Evolutionary conservation across 495 filamentous ascomycete genomes (phyloP).

Genomic region (Podospora pseudocomata): DNA sequence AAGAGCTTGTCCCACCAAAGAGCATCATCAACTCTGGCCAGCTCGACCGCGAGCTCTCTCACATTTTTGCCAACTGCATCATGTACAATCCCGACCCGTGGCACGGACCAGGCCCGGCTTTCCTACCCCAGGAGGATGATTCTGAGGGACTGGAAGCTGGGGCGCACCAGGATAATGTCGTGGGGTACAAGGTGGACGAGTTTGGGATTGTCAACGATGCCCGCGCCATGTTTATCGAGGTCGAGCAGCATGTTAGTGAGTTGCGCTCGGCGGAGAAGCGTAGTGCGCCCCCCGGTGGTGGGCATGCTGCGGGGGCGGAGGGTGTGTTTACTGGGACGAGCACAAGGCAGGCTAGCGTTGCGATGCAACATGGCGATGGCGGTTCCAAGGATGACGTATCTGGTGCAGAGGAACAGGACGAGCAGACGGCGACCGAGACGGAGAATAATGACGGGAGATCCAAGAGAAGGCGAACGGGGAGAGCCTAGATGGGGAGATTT

Average conservation of each 20-base stretch:
- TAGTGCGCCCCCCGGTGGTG: constrained; percentile 9
- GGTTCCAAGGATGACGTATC: constrained; percentile 1
- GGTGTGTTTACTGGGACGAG: constrained; percentile 25
- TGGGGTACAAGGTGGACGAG: constrained; percentile 59
- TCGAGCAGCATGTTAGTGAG: constrained; percentile 58
- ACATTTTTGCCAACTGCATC: constrained; percentile 95
- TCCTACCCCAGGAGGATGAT: constrained; percentile 39
- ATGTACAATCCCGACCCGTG: constrained; percentile 87
- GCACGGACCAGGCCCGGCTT: constrained; percentile 63
- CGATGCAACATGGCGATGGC: constrained; percentile 9
- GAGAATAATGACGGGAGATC: constrained; percentile 7
- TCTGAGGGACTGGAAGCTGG: constrained; percentile 33
- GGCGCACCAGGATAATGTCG: constrained; percentile 41
- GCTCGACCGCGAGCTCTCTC: constrained; percentile 90
- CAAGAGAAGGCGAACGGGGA: background rate
- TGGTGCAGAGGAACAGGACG: constrained; percentile 12
- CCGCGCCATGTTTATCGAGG: constrained; percentile 75
- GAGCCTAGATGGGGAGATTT: background rate
- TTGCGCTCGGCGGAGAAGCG: constrained; percentile 39
- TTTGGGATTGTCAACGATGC: constrained; percentile 80
- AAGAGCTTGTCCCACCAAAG: constrained; percentile 77
- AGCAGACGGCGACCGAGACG: constrained; percentile 7
- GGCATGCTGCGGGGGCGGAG: constrained; percentile 11
- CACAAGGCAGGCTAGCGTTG: constrained; percentile 31
- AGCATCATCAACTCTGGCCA: constrained; percentile 93